Base-by-base conservation (phyloP, 2,329 filamentous ascomycete species). In the Fusarium penzigii region DNA sequence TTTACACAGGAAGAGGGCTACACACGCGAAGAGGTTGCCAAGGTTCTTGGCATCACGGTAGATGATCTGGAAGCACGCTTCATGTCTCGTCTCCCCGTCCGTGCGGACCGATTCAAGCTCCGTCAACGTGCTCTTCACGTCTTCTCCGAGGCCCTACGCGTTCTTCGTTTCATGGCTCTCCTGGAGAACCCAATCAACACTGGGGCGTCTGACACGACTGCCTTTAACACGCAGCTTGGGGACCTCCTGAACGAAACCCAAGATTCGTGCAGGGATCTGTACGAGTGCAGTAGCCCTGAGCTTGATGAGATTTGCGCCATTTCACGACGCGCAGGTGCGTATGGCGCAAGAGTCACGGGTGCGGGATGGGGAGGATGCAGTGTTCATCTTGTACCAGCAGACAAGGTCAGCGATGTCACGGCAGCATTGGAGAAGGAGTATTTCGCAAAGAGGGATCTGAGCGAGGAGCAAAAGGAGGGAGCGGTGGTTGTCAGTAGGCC, bases 351-450 rank as follows among this genome's bases (percentile, higher is more conserved):
- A 25, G 75, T 97, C 62, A 97, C 93, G 0, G 94, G 94, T 39
- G 94, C 94, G 1, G 94, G 94, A 3, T 99, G 94, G 94, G 94
- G 94, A 56, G 94, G 94, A 3, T 97, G 94, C 75, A 94, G 85
- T 55, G 93, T 99, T 52, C 94, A 99, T 75, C 81, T 99, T 51
- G 88, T 97, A 47, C 89, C 93, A 0, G 89, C 85, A 52, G 83
- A 91, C 65, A 93, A 88, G 72, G 88, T 97, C 1, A 85, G 87
- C 6, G 83, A 77, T 25, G 89, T 99, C 17, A 90, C 83, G 70
- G 79, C 83, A 65, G 90, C 90, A 6, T 85, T 94, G 81, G 84
- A 89, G 64, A 81, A 81, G 57, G 85, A 92, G 68, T 99, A 97
- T 70, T 97, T 95, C 71, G 75, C 81, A 50, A 88, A 87, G 76